These are phyloP conservation scores for Geotrichum fermentans DNA, from an alignment of 1,139 yeast species.

Conservation along the genomic window DNA sequence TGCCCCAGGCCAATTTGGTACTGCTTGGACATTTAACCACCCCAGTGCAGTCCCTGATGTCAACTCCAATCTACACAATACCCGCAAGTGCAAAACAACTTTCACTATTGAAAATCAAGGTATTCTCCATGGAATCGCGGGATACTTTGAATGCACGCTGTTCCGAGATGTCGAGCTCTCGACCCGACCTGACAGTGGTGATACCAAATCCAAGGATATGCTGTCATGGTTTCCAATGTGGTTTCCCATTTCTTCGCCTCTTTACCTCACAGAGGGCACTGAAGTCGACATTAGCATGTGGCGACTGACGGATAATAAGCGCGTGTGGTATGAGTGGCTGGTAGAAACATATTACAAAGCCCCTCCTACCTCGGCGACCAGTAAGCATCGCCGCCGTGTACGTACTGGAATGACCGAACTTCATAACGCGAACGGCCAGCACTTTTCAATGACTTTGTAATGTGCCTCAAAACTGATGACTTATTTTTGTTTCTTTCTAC, in stretches of 20 bases:
- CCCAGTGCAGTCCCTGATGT: conserved; percentile 6
- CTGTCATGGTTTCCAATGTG: conserved; percentile 69
- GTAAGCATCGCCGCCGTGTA: conserved; percentile 22
- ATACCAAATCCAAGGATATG: conserved; percentile 49
- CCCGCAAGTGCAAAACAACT: conserved; percentile 34
- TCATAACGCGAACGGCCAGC: conserved; percentile 30
- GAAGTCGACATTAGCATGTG: conserved; percentile 49
- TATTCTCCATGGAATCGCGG: conserved; percentile 66
- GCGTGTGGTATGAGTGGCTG: conserved; percentile 75
- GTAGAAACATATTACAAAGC: conserved; percentile 42
- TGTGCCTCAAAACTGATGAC: neutral
- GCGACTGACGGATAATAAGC: conserved; percentile 39
- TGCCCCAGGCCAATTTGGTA: conserved; percentile 10
- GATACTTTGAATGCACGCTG: conserved; percentile 64
- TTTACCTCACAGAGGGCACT: conserved; percentile 48
- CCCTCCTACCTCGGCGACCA: neutral
- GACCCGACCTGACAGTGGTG: conserved; percentile 46
- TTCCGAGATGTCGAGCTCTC: conserved; percentile 56
- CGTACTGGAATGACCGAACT: conserved; percentile 26
- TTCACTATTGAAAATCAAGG: conserved; percentile 45
- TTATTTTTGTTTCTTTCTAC: neutral
- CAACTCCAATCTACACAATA: conserved; percentile 27
- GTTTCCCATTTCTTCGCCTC: conserved; percentile 59
- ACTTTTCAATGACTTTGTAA: conserved; percentile 26
- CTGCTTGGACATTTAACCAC: conserved; percentile 15